Evolutionary conservation across 1,284 basidiomycete species (phyloP), one percentile per base, ranked within the genome.

Genomic region (Erythrobasidium hasegawianum): DNA sequence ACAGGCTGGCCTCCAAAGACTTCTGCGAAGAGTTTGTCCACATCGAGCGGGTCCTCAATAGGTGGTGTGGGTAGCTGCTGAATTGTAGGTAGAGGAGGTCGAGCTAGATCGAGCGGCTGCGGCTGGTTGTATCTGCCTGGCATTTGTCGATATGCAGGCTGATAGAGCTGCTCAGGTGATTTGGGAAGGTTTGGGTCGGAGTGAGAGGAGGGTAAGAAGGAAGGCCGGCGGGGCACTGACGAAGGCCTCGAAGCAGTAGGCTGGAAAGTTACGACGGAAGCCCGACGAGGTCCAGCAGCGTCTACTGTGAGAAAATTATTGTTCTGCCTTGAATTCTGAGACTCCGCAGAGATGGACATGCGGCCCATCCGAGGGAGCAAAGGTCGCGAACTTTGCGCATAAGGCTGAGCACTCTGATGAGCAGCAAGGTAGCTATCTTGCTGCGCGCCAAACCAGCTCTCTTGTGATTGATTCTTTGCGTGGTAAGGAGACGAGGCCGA

Each of bases 361-460:
- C 62, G 54, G 14, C 57, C 40, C 62, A 65, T 65, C 0, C 62
- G 54, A 20, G 57, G 47, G 24, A 65, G 43, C 8, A 11, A 13
- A 20, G 62, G 62, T n/a, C 56, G 41, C 41, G 40, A 13, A n/a
- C 24, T 26, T 1, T 47, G 38, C 43, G 29, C 29, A 53, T 38
- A 18, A 41, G 18, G 18, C 16, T 61, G 52, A 5, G 16, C 22
- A 33, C 20, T 26, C 24, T 58, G 57, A 13, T 59, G 58, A 10
- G 40, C 10, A 1, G 62, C 55, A 10, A 65, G 56, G 43, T 57
- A 65, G 16, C 27, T 29, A 27, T 65, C 62, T 26, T 65, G 62
- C 26, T 57, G 18, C 13, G 62, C 55, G 10, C 62, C 62, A 16
- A 65, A 65, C 56, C 55, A 57, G 38, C 62, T 65, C 10, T 65